Base-by-base conservation (phyloP, 345 rosid genomes). In the Syzygium aromaticum region DNA sequence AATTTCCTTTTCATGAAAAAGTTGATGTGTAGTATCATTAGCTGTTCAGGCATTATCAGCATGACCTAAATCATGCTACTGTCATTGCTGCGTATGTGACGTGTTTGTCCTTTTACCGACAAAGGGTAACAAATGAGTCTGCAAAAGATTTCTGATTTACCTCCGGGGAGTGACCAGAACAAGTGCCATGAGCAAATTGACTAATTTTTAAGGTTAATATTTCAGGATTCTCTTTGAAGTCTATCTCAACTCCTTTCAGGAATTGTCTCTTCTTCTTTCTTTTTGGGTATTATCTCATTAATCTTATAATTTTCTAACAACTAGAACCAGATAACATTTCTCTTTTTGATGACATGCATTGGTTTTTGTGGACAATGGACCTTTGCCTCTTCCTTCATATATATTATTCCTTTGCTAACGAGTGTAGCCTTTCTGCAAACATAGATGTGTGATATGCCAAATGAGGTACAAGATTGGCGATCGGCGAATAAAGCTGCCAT, bases 401-500 rank as follows among this genome's bases (percentile, higher is more conserved):
- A 23, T 28, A 28, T 22, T 17, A 13, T 85, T 85, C 51, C 49
- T 19, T 78, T 51, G 51, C 77, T 8, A 56, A 73, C 49, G 19
- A 33, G 49, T 73, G 82, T 38, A 73, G 82, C 38, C 82, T 77
- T 28, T 63, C 54, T 52, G 12, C 40, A 27, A 27, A 9, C 27
- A 86, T 90, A 95, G 97, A 87, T 95, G 97, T 28, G 95, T 95
- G 87, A 91, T 95, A 73, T 95, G 96, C 91, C 96, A 92, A 89
- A 94, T 89, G 93, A 90, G 90, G 88, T 95, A 95, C 88, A 94
- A 91, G 91, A 91, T 90, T 86, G 95, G 97, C 46, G 93, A 94
- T 22, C 86, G 88, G 85, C 96, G 92, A 86, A 94, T 88, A 19
- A 95, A 90, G 87, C 90, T 95, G 87, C 93, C 95, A 12, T 94